Evolutionary conservation across 768 basidiomycete genomes (phyloP).

Genomic region (Russula foetens): DNA sequence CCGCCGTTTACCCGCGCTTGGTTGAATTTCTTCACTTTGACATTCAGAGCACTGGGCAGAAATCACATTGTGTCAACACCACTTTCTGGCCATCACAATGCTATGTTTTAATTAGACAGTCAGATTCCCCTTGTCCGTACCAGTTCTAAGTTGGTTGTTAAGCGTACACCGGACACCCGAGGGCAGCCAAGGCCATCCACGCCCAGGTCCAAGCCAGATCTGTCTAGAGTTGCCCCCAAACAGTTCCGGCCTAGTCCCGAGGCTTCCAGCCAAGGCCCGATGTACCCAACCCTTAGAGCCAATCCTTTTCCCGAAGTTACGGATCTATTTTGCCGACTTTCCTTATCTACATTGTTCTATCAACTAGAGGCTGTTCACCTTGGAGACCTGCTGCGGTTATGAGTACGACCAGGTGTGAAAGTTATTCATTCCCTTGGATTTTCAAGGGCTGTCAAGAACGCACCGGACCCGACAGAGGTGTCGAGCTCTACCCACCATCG

Average conservation of each 20-base stretch:
- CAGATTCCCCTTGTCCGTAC: slow-evolving; percentile 77
- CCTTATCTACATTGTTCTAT: slow-evolving; percentile 77
- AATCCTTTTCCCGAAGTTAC: slow-evolving; percentile 76
- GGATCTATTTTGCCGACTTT: slow-evolving; percentile 76
- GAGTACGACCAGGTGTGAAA: slow-evolving; percentile 26
- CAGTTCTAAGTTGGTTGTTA: slow-evolving; percentile 67
- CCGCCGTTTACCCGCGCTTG: slow-evolving; percentile 73
- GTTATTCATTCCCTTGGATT: slow-evolving; percentile 68
- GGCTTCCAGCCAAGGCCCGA: too few species aligned
- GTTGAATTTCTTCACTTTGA: slow-evolving; percentile 77
- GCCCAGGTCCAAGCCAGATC: slow-evolving; percentile 34
- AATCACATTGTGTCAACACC: slow-evolving; percentile 77
- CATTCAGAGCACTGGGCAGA: slow-evolving; percentile 80
- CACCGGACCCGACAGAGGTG: slow-evolving; percentile 67
- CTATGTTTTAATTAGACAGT: slow-evolving; percentile 83
- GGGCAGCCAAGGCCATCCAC: slow-evolving; percentile 46
- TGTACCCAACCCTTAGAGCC: slow-evolving; percentile 74
- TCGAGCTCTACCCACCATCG: slow-evolving; percentile 63
- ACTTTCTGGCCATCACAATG: slow-evolving; percentile 70
- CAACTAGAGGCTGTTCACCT: slow-evolving; percentile 45
- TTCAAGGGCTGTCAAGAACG: slow-evolving; percentile 72
- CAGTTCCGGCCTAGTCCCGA: slow-evolving; percentile 8
- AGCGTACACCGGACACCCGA: slow-evolving; percentile 52
- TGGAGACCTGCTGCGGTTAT: too few species aligned
- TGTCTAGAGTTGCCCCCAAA: slow-evolving; percentile 33